phyloP scores from a whole-genome alignment of 2,329 filamentous ascomycete species.

The Calonectria montana region DNA sequence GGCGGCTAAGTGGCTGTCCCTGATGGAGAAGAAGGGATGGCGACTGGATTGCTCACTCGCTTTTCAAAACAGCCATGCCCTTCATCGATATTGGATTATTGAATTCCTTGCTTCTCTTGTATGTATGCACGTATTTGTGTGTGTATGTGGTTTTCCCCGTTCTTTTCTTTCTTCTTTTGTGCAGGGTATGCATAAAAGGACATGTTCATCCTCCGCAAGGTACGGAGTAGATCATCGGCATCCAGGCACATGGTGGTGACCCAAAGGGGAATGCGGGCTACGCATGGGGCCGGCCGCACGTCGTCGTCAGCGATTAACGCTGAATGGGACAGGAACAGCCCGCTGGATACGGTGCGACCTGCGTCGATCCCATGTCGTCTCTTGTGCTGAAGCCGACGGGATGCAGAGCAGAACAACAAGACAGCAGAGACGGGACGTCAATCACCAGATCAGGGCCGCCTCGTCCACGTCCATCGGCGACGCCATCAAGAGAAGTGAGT shows the following conservation, averaged over 20 bases:
- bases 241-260: background rate
- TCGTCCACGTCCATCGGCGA: background rate
- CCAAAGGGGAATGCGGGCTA: background rate
- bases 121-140: no score
- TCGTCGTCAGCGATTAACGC: background rate
- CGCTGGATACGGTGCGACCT: background rate
- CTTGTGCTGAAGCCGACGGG: background rate
- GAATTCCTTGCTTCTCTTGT: background rate
- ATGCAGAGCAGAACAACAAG: background rate
- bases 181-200: background rate
- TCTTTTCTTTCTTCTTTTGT: background rate
- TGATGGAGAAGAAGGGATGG: background rate
- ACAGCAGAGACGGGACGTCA: background rate
- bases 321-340: background rate
- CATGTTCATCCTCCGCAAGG: background rate
- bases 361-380: background rate
- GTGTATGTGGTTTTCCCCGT: background rate
- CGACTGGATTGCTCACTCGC: background rate
- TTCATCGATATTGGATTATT: background rate
- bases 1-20: slow-evolving; percentile 5
- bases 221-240: background rate
- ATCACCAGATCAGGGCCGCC: background rate
- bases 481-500: background rate
- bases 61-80: slow-evolving; percentile 7
- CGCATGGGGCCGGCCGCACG: background rate